A percentile compares a stretch with the other conserved stretches of the same genome.
phyloP scores from a whole-genome alignment of 2,329 filamentous ascomycete genomes.

The Metarhizium humberi region DNA sequence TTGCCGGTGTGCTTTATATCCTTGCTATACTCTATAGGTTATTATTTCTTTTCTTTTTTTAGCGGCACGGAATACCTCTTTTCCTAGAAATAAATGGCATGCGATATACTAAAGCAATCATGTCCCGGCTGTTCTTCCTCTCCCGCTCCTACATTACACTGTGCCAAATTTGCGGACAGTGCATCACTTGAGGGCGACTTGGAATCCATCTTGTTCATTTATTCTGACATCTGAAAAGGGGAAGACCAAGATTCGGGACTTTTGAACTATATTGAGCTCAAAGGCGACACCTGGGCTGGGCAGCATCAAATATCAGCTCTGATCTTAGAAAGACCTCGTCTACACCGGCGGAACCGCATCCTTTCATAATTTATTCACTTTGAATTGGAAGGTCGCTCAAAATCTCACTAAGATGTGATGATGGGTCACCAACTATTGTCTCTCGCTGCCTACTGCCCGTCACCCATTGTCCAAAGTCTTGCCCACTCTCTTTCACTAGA shows the following conservation, averaged over 20 bases:
- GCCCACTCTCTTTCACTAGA: conserved; percentile 16
- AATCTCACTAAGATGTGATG: not conserved
- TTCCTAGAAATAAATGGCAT: too few relatives aligned
- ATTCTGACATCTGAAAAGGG: not conserved
- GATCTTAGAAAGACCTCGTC: too few relatives aligned
- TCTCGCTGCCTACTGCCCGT: not conserved
- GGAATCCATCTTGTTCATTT: not conserved
- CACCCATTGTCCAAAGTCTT: not conserved
- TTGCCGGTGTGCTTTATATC: too few relatives aligned
- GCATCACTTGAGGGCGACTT: not conserved
- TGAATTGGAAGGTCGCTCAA: too few relatives aligned
- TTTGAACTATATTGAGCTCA: not conserved
- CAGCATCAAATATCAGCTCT: not conserved
- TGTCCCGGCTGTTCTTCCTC: too few relatives aligned
- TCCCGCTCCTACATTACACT: not conserved
- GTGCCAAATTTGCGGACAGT: not conserved
- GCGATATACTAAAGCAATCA: too few relatives aligned
- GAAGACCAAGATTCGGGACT: too few relatives aligned
- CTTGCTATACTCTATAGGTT: too few relatives aligned
- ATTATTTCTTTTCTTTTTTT: too few relatives aligned
- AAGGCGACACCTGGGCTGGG: not conserved
- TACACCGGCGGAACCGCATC: too few relatives aligned
- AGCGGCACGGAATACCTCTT: too few relatives aligned
- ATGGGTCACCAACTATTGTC: not conserved
- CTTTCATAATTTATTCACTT: too few relatives aligned